phyloP scores from a whole-genome alignment of 306 rosid species.

The Begonia peltatifolia region DNA sequence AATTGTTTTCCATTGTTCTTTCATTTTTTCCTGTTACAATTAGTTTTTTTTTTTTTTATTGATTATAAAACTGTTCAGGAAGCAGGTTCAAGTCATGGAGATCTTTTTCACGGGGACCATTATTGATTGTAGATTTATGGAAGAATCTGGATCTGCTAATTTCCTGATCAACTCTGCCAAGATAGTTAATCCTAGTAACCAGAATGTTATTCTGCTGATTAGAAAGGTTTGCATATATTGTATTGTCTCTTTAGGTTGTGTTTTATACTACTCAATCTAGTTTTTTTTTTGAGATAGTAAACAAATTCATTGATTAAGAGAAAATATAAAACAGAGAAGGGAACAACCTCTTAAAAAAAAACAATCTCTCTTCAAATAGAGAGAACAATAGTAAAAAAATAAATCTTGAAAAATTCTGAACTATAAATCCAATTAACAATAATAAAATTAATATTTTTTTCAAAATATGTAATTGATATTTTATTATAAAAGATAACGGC shows the following conservation, averaged over 20 bases:
- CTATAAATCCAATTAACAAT: too few relatives aligned
- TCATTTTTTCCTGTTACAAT: neutral
- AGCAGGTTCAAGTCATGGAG: constrained; percentile 37
- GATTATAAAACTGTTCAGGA: constrained; percentile 18
- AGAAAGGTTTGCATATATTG: constrained; percentile 29
- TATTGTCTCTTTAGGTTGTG: neutral
- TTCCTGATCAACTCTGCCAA: constrained; percentile 37
- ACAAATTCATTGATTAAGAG: too few relatives aligned
- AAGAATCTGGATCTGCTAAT: constrained; percentile 38
- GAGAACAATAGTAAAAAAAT: too few relatives aligned
- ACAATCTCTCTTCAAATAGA: too few relatives aligned
- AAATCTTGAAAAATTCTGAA: too few relatives aligned
- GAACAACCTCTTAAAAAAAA: too few relatives aligned
- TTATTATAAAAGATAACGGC: too few relatives aligned
- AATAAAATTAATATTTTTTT: too few relatives aligned
- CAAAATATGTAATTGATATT: too few relatives aligned
- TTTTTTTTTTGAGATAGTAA: too few relatives aligned
- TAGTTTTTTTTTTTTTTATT: neutral
- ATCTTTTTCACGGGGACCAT: constrained; percentile 39
- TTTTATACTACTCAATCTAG: too few relatives aligned
- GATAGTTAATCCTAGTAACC: constrained; percentile 44
- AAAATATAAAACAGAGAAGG: too few relatives aligned
- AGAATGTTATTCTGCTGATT: constrained; percentile 28
- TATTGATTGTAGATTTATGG: constrained; percentile 46
- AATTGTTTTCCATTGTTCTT: neutral